Percentiles rank a stretch among this genome's conserved stretches.
Evolutionary conservation across 1,284 basidiomycete species (phyloP).

Genomic region (Microbotryum scabiosae): DNA sequence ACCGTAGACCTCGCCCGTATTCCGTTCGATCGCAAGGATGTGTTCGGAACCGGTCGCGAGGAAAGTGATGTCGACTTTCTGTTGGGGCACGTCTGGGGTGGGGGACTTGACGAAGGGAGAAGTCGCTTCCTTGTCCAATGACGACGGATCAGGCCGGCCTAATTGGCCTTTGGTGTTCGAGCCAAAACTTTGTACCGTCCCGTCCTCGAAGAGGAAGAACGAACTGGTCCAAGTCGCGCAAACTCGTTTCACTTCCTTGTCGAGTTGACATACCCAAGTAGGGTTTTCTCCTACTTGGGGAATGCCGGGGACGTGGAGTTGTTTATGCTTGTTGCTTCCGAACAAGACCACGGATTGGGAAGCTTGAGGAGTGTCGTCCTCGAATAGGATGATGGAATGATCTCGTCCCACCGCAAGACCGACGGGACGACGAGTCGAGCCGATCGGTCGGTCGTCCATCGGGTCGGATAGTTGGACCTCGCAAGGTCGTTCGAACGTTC

Average conservation of each 20-base stretch:
- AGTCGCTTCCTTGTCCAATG: background rate
- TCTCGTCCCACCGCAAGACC: slow-evolving; percentile 22
- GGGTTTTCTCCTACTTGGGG: background rate
- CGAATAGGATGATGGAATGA: slow-evolving; percentile 22
- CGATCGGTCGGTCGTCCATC: no score
- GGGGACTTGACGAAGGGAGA: background rate
- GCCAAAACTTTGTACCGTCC: slow-evolving; percentile 51
- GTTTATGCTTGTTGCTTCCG: slow-evolving; percentile 7
- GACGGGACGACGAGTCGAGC: slow-evolving; percentile 51
- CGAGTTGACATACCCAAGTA: background rate
- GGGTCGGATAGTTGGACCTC: no score
- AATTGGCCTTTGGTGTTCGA: slow-evolving; percentile 64
- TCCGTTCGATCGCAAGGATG: slow-evolving; percentile 47
- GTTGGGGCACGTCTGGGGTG: background rate
- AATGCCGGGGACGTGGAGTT: background rate
- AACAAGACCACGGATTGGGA: background rate
- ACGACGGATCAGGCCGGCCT: slow-evolving; percentile 12
- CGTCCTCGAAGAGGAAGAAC: slow-evolving; percentile 47
- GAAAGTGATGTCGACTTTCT: slow-evolving; percentile 29
- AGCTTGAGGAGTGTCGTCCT: background rate
- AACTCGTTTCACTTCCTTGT: background rate
- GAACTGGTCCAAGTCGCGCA: background rate
- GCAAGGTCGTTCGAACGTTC: no score
- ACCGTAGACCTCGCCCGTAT: slow-evolving; percentile 52
- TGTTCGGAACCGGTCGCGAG: slow-evolving; percentile 73